Evolutionary conservation across 805 yeast species (phyloP).

Genomic region (Candida ascalaphidarum): DNA sequence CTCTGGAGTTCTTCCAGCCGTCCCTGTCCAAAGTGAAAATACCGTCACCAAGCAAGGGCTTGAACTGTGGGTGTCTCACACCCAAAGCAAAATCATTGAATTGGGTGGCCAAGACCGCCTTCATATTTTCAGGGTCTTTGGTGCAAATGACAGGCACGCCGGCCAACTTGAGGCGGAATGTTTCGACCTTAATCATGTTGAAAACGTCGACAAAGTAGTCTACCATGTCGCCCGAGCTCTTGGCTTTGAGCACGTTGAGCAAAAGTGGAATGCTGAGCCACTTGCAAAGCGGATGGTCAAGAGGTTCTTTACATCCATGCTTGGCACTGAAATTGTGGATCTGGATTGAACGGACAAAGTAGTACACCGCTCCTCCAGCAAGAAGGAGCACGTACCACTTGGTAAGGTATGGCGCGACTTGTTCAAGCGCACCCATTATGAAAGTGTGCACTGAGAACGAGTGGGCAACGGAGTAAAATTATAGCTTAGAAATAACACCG

Average conservation of each 20-base stretch:
- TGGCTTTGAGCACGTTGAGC: slow-evolving; percentile 1
- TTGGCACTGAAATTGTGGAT: slow-evolving; percentile 5
- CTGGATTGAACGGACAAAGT: slow-evolving; percentile 4
- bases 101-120: slow-evolving; percentile 34
- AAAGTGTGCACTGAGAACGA: too few species aligned
- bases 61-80: slow-evolving; percentile 25
- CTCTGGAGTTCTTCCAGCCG: slow-evolving; percentile 36
- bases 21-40: slow-evolving; percentile 33
- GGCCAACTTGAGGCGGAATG: slow-evolving; percentile 7
- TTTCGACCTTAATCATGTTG: background rate
- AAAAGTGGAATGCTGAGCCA: slow-evolving; percentile 5
- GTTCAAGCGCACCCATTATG: background rate
- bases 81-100: slow-evolving; percentile 34
- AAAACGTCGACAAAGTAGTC: slow-evolving; percentile 4
- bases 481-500: too few species aligned
- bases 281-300: slow-evolving; percentile 1
- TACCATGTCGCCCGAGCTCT: slow-evolving; percentile 5
- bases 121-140: slow-evolving; percentile 32
- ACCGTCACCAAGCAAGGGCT: slow-evolving; percentile 34
- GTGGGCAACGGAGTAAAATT: too few species aligned
- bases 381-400: slow-evolving; percentile 6
- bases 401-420: slow-evolving; percentile 2
- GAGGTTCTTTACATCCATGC: slow-evolving; percentile 5
- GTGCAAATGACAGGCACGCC: slow-evolving; percentile 16
- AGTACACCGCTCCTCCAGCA: slow-evolving; percentile 4